These are phyloP conservation scores for Talaromyces sp. DNA, from an alignment of 2,329 filamentous ascomycete genomes.

Conservation along the genomic window DNA sequence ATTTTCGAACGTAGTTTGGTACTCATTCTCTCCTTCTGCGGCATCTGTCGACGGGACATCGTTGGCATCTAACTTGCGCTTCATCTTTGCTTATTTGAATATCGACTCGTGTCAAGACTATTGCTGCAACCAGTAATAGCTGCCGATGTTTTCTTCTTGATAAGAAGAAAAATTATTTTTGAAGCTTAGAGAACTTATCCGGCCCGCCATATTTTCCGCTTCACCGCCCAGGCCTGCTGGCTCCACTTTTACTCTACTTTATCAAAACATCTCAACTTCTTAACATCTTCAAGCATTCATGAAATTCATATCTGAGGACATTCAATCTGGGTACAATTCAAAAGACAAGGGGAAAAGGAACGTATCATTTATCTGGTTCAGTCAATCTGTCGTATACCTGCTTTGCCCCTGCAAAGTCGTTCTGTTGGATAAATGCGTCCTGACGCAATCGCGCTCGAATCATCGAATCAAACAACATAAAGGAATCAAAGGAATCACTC, in stretches of 20 bases:
- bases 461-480: constrained; percentile 5
- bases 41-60: constrained; percentile 45
- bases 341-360: neutral
- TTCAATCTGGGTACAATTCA: neutral
- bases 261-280: neutral
- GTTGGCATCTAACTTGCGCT: constrained; percentile 51
- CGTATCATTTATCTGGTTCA: neutral
- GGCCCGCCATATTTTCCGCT: constrained; percentile 20
- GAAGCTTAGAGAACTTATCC: constrained; percentile 20
- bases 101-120: neutral
- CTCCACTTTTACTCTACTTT: neutral
- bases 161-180: constrained; percentile 18
- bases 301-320: neutral
- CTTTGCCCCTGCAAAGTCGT: neutral
- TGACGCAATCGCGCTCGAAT: neutral
- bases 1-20: constrained; percentile 64
- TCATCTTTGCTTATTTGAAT: constrained; percentile 37
- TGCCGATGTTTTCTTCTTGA: neutral
- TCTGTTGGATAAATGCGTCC: neutral
- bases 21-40: constrained; percentile 28
- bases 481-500: neutral
- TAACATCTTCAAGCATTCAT: neutral
- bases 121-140: neutral
- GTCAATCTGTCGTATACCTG: constrained; percentile 1
- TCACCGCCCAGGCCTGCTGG: constrained; percentile 12